These are phyloP conservation scores for Zopfia rhizophila DNA, from an alignment of 2,329 filamentous ascomycete species.

Conservation along the genomic window DNA sequence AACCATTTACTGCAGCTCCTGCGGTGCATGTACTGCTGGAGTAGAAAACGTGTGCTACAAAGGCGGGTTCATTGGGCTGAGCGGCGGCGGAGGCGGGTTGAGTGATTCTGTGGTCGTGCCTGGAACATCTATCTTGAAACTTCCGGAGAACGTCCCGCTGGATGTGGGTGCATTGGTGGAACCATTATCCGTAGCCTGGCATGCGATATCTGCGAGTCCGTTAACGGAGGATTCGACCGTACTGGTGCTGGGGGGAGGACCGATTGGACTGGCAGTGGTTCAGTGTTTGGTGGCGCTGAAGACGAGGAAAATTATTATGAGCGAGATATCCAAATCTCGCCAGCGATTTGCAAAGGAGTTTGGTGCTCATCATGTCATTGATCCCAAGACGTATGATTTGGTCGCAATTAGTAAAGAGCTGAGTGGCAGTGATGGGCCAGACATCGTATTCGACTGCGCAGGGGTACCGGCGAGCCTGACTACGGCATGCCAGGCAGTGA, in stretches of 20 bases:
- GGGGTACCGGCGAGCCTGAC: slow-evolving; percentile 63
- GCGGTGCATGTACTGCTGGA: slow-evolving; percentile 64
- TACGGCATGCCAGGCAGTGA: slow-evolving; percentile 60
- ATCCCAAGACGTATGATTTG: slow-evolving; percentile 63
- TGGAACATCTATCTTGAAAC: slow-evolving; percentile 58
- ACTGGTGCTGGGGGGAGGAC: slow-evolving; percentile 69
- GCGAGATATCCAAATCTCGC: slow-evolving; percentile 63
- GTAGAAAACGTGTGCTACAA: slow-evolving; percentile 68
- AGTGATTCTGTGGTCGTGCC: slow-evolving; percentile 66
- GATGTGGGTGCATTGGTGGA: slow-evolving; percentile 70
- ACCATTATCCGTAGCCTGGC: slow-evolving; percentile 72
- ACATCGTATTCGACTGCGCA: slow-evolving; percentile 71
- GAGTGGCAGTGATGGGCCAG: slow-evolving; percentile 62
- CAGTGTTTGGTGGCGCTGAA: slow-evolving; percentile 67
- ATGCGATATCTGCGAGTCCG: slow-evolving; percentile 64
- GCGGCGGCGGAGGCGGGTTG: slow-evolving; percentile 65
- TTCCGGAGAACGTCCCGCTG: slow-evolving; percentile 64
- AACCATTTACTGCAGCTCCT: slow-evolving; percentile 67
- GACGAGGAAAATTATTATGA: slow-evolving; percentile 66
- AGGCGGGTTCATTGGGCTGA: slow-evolving; percentile 64
- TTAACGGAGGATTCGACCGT: slow-evolving; percentile 60
- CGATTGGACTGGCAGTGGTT: slow-evolving; percentile 70
- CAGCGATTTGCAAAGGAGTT: slow-evolving; percentile 64
- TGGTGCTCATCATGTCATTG: slow-evolving; percentile 65
- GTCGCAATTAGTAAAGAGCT: slow-evolving; percentile 58